These are phyloP conservation scores for Kluyveromyces starmeri DNA, from an alignment of 805 yeast species.

Conservation along the genomic window DNA sequence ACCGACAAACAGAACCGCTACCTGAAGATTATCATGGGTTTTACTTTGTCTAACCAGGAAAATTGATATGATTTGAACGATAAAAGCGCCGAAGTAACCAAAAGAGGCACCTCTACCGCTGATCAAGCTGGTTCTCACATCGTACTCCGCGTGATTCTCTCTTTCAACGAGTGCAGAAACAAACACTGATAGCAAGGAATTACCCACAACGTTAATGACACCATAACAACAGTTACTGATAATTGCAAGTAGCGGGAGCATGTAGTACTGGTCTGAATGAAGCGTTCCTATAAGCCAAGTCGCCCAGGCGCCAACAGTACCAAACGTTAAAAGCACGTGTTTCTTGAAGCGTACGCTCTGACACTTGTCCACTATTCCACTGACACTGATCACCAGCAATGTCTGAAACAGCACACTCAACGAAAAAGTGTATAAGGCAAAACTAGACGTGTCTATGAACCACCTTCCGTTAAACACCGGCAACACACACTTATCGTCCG, in stretches of 20 bases:
- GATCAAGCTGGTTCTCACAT: slow-evolving; percentile 40
- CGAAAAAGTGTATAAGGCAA: slow-evolving; percentile 67
- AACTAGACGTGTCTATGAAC: slow-evolving; percentile 63
- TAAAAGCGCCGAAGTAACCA: slow-evolving; percentile 61
- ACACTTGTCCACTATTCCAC: slow-evolving; percentile 62
- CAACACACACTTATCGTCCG: slow-evolving; percentile 37
- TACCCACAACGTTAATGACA: slow-evolving; percentile 72
- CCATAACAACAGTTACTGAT: slow-evolving; percentile 65
- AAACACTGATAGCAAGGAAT: slow-evolving; percentile 58
- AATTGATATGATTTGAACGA: slow-evolving; percentile 58
- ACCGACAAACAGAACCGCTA: slow-evolving; percentile 58
- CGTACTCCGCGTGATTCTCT: slow-evolving; percentile 12
- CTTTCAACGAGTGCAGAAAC: slow-evolving; percentile 34
- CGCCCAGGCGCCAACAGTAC: slow-evolving; percentile 46
- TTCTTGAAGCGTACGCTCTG: slow-evolving; percentile 41
- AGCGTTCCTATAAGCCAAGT: slow-evolving; percentile 39
- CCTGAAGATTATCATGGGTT: slow-evolving; percentile 33
- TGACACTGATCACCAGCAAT: slow-evolving; percentile 56
- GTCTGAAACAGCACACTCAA: slow-evolving; percentile 66
- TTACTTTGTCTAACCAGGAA: slow-evolving; percentile 31
- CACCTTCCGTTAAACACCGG: slow-evolving; percentile 33
- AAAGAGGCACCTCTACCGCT: slow-evolving; percentile 65
- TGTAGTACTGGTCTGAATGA: slow-evolving; percentile 22
- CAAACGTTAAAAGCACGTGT: slow-evolving; percentile 45
- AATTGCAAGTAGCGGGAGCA: slow-evolving; percentile 42